phyloP scores from a whole-genome alignment of 106 monocot genomes.

The Allium cepa region DNA sequence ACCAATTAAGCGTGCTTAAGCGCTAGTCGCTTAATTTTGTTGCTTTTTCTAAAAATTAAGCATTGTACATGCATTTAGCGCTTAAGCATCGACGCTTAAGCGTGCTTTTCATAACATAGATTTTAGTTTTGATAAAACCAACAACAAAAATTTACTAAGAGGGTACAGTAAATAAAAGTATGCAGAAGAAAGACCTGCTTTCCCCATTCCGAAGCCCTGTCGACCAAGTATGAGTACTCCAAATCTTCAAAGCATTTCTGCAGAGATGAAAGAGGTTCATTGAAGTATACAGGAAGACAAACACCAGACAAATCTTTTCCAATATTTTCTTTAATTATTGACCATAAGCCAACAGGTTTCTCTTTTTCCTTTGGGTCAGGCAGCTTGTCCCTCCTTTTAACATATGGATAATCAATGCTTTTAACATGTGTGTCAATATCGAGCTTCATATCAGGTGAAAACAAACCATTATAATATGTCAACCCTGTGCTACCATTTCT shows the following conservation, averaged over 20 bases:
- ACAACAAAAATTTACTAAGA: not conserved
- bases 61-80: too few relatives aligned
- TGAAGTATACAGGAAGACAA: constrained; percentile 96
- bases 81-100: too few relatives aligned
- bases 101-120: too few relatives aligned
- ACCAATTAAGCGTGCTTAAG: too few relatives aligned
- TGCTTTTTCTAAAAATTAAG: too few relatives aligned
- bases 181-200: constrained; percentile 52
- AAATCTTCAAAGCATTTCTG: constrained; percentile 99
- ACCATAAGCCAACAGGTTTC: constrained; percentile 90
- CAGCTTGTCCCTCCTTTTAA: constrained; percentile 67
- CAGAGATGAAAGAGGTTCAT: constrained; percentile 88
- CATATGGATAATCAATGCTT: constrained; percentile 51
- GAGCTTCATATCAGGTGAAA: constrained; percentile 13
- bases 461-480: constrained; percentile 13
- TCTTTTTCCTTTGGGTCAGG: constrained; percentile 97
- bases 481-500: constrained; percentile 31
- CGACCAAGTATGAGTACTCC: constrained; percentile 86
- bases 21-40: too few relatives aligned
- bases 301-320: constrained; percentile 97
- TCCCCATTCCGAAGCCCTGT: constrained; percentile 80
- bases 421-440: constrained; percentile 19
- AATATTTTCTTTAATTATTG: constrained; percentile 97
- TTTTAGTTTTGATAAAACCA: too few relatives aligned
- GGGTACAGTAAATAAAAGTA: not conserved